Percentiles rank a stretch among this genome's conserved stretches.
Evolutionary conservation across 495 filamentous ascomycete species (phyloP).

Genomic region (Xylaria intraflava): DNA sequence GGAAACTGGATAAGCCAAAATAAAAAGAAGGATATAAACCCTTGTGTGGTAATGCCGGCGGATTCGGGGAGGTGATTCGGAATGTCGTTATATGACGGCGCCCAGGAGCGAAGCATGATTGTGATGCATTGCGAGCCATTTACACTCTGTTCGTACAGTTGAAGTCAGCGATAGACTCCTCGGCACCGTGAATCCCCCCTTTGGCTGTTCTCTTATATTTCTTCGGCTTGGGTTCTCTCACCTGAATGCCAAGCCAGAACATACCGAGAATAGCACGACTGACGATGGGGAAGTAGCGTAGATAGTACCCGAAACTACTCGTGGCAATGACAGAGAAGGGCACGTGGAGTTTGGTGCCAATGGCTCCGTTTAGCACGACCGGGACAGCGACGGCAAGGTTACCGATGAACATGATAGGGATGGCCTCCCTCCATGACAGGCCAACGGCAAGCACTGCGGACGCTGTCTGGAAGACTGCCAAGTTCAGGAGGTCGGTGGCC

Average conservation of each 20-base stretch:
- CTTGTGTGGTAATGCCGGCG: slow-evolving; percentile 58
- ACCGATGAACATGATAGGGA: slow-evolving; percentile 54
- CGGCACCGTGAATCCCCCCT: background rate
- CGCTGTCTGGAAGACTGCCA: slow-evolving; percentile 56
- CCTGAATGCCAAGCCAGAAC: slow-evolving; percentile 64
- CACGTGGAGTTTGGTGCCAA: slow-evolving; percentile 55
- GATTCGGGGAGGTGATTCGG: slow-evolving; percentile 48
- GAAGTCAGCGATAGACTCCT: background rate
- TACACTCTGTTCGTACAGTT: slow-evolving; percentile 25
- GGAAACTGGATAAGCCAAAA: slow-evolving; percentile 54
- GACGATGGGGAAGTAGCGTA: slow-evolving; percentile 60
- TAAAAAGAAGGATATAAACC: slow-evolving; percentile 58
- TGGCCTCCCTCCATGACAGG: slow-evolving; percentile 53
- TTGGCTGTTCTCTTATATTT: background rate
- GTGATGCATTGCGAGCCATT: slow-evolving; percentile 60
- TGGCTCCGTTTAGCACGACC: slow-evolving; percentile 58
- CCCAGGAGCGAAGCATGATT: slow-evolving; percentile 64
- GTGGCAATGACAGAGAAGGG: slow-evolving; percentile 64
- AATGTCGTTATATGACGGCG: slow-evolving; percentile 53
- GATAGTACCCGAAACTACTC: slow-evolving; percentile 63
- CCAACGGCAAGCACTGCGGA: slow-evolving; percentile 58
- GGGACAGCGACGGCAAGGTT: slow-evolving; percentile 58
- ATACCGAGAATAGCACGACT: slow-evolving; percentile 61
- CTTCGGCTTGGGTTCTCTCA: slow-evolving; percentile 1
- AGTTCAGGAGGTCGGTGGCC: slow-evolving; percentile 58